Conservation (phyloP, 2,329 filamentous ascomycete genomes). For the Paradendryphiella salina region DNA sequence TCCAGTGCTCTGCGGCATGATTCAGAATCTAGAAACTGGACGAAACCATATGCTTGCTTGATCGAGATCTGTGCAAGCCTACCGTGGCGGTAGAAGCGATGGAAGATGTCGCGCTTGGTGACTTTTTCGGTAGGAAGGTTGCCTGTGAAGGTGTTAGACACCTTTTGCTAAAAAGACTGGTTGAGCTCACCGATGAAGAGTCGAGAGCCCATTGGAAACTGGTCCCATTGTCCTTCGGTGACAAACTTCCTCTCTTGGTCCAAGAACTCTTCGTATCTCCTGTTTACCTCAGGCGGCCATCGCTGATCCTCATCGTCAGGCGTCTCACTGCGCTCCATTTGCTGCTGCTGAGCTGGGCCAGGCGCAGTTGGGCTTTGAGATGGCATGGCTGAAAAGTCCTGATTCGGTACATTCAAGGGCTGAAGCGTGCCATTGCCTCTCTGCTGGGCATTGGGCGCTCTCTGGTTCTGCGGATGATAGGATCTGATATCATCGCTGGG, state of each 20-base stretch:
- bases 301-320: constrained; percentile 53
- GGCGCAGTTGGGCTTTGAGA: constrained; percentile 36
- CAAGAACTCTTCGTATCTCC: constrained; percentile 72
- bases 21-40: constrained; percentile 80
- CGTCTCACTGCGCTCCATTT: constrained; percentile 30
- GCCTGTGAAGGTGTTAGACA: constrained; percentile 56
- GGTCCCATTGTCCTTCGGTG: constrained; percentile 77
- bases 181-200: constrained; percentile 73
- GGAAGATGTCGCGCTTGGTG: constrained; percentile 90
- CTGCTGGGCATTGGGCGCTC: constrained; percentile 41
- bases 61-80: constrained; percentile 91
- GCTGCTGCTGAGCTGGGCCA: constrained; percentile 35
- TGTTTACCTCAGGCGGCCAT: constrained; percentile 63
- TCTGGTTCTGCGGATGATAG: constrained; percentile 54
- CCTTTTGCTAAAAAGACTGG: not conserved
- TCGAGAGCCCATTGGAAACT: constrained; percentile 74
- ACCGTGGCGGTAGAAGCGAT: constrained; percentile 83
- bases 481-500: constrained; percentile 55
- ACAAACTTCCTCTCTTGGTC: constrained; percentile 74
- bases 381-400: constrained; percentile 15
- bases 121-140: constrained; percentile 93
- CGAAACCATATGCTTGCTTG: constrained; percentile 95
- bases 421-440: constrained; percentile 32
- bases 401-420: constrained; percentile 27
- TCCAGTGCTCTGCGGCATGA: constrained; percentile 77